phyloP scores from a whole-genome alignment of 129 eudicot genomes.

The Smallanthus sonchifolius region DNA sequence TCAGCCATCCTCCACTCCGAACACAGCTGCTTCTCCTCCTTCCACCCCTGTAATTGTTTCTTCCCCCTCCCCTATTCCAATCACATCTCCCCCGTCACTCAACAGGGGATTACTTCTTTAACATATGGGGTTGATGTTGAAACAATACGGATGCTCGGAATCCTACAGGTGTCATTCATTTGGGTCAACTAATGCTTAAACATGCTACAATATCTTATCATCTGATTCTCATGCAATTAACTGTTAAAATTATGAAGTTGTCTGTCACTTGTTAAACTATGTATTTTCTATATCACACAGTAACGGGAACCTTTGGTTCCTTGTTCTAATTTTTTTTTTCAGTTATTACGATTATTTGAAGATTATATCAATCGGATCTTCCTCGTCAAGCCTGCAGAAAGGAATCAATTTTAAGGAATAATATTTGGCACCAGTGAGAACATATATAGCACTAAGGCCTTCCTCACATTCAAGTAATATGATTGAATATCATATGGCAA shows the following conservation, averaged over 20 bases:
- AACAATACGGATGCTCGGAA: conserved; percentile 57
- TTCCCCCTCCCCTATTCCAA: too few relatives aligned
- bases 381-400: conserved; percentile 38
- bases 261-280: background rate
- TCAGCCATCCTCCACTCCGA: too few relatives aligned
- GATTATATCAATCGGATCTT: conserved; percentile 82
- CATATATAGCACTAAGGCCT: conserved; percentile 8
- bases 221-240: too few relatives aligned
- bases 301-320: conserved; percentile 1
- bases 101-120: conserved; percentile 60
- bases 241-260: too few relatives aligned
- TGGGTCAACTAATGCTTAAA: conserved; percentile 1
- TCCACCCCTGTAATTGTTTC: too few relatives aligned
- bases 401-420: conserved; percentile 35
- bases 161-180: conserved; percentile 55
- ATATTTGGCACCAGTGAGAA: conserved; percentile 66
- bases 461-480: background rate
- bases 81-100: too few relatives aligned
- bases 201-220: conserved; percentile 7
- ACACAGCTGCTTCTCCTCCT: too few relatives aligned
- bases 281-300: background rate
- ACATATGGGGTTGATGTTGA: conserved; percentile 76
- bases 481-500: too few relatives aligned
- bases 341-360: conserved; percentile 25
- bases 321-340: background rate